Evolutionary conservation across 2,329 filamentous ascomycete species (phyloP), one percentile per base, ranked within the genome.

Genomic region (Raffaelea albimanens): DNA sequence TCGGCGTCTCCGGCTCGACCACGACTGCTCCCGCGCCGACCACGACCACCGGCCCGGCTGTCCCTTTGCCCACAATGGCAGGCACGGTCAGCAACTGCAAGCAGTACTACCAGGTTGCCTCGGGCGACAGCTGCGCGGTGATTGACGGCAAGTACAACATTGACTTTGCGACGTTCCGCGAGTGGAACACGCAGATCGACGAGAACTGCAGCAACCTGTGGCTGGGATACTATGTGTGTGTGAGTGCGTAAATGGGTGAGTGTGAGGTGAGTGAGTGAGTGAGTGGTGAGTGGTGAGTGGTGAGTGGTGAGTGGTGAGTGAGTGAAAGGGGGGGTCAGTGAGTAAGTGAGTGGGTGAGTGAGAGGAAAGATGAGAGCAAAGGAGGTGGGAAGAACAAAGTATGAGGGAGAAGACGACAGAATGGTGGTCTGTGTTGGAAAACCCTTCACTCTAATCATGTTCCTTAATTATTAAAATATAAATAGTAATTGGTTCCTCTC

Each of bases 101-200:
- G 21, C 43, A 52, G 29, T 65, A 59, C 57, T 60, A 63, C 54
- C 58, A 53, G 34, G 54, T 62, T 22, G 55, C 55, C 31, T 52
- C 48, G 11, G 61, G 63, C 40, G 61, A 66, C 46, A 52, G 31
- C 13, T 68, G 66, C 56, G 31, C 49, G n/a, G n/a, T n/a, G 20
- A 50, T 57, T 33, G 49, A 48, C n/a, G 22, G n/a, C 5, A 44
- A 50, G 4, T 34, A 48, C 23, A 43, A 49, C 31, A 55, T 56
- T 34, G 45, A 43, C 13, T n/a, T 45, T 3, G 43, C 40, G 11
- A 34, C 53, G 33, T 53, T 57, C 34, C 11, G 13, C 18, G 34
- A 33, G 11, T 56, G 55, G 55, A 57, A 57, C 46, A 41, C 45
- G 14, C 36, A 29, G 20, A 41, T 57, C n/a, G 40, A 44, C 42